Base-by-base conservation (phyloP, 805 yeast genomes). In the Teunomyces pallodes region DNA sequence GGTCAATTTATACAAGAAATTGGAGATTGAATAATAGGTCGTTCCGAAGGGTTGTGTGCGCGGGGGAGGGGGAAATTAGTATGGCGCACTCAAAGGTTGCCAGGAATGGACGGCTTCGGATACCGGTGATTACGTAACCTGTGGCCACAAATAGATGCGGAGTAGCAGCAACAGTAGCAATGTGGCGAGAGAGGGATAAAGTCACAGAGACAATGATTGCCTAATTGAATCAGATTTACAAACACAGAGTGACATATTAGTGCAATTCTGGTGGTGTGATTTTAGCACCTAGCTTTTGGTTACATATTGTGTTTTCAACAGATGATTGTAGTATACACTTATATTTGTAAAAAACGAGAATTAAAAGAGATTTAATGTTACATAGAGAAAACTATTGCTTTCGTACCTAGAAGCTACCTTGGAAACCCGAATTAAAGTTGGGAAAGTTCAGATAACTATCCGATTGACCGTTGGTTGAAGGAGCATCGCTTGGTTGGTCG, bases 361-460 rank as follows among this genome's bases (percentile, higher is more conserved):
- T 38, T 38, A 36, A 36, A 24, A n/a, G 35, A n/a, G 30, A 20
- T 26, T 24, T 38, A 38, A 38, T 38, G 41, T 38, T 38, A 38
- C 41, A 38, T 20, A 26, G 30, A 20, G 41, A 38, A 38, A 38
- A 26, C 41, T n/a, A 24, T 26, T 20, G 27, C n/a, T n/a, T 20
- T 38, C 27, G 9, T 24, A 16, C 27, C 32, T 32, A 46, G 20
- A 36, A 49, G 41, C 39, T 49, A 10, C 52, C 52, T 26, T 47
- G 52, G 30, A 32, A 49, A 10, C 50, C 52, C 4, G 27, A 47
- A 20, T 38, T 46, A 30, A 32, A 49, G 42, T 46, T 43, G 28
- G 45, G 35, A 30, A 36, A 49, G 35, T 36, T 45, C 29, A 32
- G 52, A 24, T 38, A 46, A 32, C 35, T 47, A 6, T 33, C 17